phyloP scores from a whole-genome alignment of 305 asterid genomes.

The Ilex paraguariensis region DNA sequence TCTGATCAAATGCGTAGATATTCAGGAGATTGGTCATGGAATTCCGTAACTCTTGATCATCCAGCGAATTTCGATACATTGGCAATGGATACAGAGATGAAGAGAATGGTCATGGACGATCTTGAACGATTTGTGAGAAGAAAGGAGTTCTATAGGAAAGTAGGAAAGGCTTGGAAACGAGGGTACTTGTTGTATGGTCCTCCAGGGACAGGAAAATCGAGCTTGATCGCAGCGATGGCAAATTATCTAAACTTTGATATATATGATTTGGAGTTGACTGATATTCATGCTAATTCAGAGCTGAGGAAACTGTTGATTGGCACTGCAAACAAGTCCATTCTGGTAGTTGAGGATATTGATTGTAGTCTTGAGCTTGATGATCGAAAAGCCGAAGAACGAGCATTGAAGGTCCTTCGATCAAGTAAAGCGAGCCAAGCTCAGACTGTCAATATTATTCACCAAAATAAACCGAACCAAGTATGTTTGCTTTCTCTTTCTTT shows the following conservation, averaged over 20 bases:
- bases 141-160: constrained; percentile 1
- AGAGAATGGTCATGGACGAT: not conserved
- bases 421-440: constrained; percentile 26
- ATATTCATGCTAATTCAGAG: constrained; percentile 31
- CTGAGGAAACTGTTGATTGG: constrained; percentile 32
- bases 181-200: constrained; percentile 50
- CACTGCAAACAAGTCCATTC: constrained; percentile 34
- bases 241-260: constrained; percentile 46
- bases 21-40: constrained; percentile 31
- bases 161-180: constrained; percentile 14
- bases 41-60: constrained; percentile 41
- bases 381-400: constrained; percentile 26
- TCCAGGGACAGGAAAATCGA: constrained; percentile 54
- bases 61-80: constrained; percentile 43
- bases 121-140: not conserved
- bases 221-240: constrained; percentile 53
- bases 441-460: constrained; percentile 26
- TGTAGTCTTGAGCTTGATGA: constrained; percentile 32
- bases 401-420: constrained; percentile 27
- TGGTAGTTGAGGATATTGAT: constrained; percentile 50
- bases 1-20: constrained; percentile 21
- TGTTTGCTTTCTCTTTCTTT: not conserved
- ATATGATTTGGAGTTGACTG: constrained; percentile 42
- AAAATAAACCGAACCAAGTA: constrained; percentile 27
- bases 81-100: constrained; percentile 34